Evolutionary conservation across 805 yeast species (phyloP).

Genomic region (Pichia eremophila): DNA sequence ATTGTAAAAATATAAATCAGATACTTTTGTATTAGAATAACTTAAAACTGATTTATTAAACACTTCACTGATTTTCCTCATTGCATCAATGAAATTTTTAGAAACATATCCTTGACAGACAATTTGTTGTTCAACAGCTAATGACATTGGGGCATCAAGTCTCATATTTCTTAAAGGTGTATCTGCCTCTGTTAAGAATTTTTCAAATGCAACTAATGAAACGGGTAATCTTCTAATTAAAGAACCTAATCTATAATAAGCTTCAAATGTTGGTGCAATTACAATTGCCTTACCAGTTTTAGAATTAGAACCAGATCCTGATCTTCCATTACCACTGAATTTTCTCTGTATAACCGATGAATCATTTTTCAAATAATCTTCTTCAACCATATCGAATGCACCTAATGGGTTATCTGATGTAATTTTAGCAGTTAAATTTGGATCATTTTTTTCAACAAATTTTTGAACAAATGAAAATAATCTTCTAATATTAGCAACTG

Average conservation of each 20-base stretch:
- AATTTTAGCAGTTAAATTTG: conserved; percentile 19
- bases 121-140: conserved; percentile 51
- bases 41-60: conserved; percentile 31
- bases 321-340: conserved; percentile 1
- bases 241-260: conserved; percentile 40
- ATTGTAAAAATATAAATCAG: conserved; percentile 54
- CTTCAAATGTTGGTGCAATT: conserved; percentile 40
- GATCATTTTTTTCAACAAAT: conserved; percentile 42
- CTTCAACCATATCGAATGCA: conserved; percentile 21
- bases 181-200: conserved; percentile 52
- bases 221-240: conserved; percentile 44
- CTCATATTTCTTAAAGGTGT: conserved; percentile 27
- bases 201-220: conserved; percentile 47
- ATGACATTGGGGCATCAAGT: conserved; percentile 30
- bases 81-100: conserved; percentile 26
- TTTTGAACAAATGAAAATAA: conserved; percentile 49
- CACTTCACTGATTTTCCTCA: conserved; percentile 37
- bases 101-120: conserved; percentile 56
- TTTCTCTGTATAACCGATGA: conserved; percentile 12
- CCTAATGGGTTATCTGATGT: conserved; percentile 26
- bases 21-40: conserved; percentile 36
- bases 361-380: conserved; percentile 20
- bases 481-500: conserved; percentile 56
- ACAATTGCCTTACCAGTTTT: conserved; percentile 14
- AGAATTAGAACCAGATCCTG: conserved; percentile 3